A percentile compares a stretch with the other conserved stretches of the same genome.
These are phyloP conservation scores for Lactifluus subvellereus DNA, from an alignment of 768 basidiomycete species.

Conservation along the genomic window DNA sequence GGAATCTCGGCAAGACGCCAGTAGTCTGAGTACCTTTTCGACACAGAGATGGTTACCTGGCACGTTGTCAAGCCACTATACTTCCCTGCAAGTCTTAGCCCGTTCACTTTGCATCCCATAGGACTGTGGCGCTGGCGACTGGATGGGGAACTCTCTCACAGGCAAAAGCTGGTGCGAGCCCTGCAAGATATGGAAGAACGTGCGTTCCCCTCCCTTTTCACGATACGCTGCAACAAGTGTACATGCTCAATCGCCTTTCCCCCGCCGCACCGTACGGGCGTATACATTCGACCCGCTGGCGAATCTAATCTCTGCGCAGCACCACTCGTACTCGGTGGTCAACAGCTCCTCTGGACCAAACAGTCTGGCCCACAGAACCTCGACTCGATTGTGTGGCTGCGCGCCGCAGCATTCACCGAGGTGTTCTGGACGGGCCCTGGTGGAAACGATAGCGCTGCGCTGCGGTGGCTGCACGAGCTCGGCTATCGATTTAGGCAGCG, in stretches of 20 bases:
- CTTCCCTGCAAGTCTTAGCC: not conserved
- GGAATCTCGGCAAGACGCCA: constrained; percentile 57
- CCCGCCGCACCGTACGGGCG: constrained; percentile 33
- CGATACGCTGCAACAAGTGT: not conserved
- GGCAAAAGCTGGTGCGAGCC: constrained; percentile 72
- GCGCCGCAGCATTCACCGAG: constrained; percentile 66
- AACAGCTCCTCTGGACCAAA: constrained; percentile 70
- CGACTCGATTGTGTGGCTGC: constrained; percentile 66
- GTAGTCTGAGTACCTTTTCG: constrained; percentile 56
- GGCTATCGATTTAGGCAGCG: constrained; percentile 32
- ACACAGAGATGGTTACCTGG: constrained; percentile 45
- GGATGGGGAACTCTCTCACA: constrained; percentile 46
- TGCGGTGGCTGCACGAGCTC: constrained; percentile 55
- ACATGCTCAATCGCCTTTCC: too few relatives aligned
- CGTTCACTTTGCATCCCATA: constrained; percentile 13
- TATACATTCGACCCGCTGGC: constrained; percentile 69
- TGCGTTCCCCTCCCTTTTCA: constrained; percentile 30
- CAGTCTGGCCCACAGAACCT: constrained; percentile 65
- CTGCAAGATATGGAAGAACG: constrained; percentile 77
- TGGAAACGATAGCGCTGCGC: constrained; percentile 36
- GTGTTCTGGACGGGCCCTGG: constrained; percentile 65
- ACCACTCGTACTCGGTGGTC: constrained; percentile 61
- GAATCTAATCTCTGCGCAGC: constrained; percentile 45
- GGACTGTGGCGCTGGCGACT: constrained; percentile 75
- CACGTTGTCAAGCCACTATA: constrained; percentile 24